phyloP scores from a whole-genome alignment of 495 filamentous ascomycete genomes.

The Penicillium ochrochloron region DNA sequence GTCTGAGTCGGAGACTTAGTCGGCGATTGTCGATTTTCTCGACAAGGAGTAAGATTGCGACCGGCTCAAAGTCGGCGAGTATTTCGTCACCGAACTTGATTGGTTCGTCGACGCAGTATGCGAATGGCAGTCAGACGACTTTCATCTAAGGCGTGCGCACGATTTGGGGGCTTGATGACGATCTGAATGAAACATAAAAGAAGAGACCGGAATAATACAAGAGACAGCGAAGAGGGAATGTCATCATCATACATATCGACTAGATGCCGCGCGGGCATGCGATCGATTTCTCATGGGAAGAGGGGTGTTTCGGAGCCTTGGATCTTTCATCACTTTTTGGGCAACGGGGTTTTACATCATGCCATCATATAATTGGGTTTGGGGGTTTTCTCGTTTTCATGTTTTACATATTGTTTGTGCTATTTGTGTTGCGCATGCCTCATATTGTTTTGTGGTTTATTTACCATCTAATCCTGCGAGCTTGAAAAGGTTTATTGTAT shows the following conservation, averaged over 20 bases:
- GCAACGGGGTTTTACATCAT: neutral
- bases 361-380: conserved; percentile 6
- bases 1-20: conserved; percentile 38
- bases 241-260: conserved; percentile 6
- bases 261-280: conserved; percentile 9
- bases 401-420: conserved; percentile 2
- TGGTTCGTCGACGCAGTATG: conserved; percentile 40
- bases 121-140: conserved; percentile 18
- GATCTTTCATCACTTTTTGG: conserved; percentile 2
- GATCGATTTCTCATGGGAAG: neutral
- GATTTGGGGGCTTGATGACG: neutral
- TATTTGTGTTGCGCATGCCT: neutral
- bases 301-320: conserved; percentile 12
- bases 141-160: conserved; percentile 20
- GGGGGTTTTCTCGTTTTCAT: neutral
- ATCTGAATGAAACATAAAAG: conserved; percentile 2
- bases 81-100: conserved; percentile 50
- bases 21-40: conserved; percentile 35
- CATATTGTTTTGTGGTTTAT: neutral
- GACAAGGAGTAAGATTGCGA: conserved; percentile 22
- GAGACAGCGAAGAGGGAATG: neutral
- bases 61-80: conserved; percentile 25
- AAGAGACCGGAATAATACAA: conserved; percentile 3
- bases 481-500: conserved; percentile 5
- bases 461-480: conserved; percentile 9